These are phyloP conservation scores for Vitis cinerea DNA, from an alignment of 164 flowering plant genomes.

Conservation along the genomic window DNA sequence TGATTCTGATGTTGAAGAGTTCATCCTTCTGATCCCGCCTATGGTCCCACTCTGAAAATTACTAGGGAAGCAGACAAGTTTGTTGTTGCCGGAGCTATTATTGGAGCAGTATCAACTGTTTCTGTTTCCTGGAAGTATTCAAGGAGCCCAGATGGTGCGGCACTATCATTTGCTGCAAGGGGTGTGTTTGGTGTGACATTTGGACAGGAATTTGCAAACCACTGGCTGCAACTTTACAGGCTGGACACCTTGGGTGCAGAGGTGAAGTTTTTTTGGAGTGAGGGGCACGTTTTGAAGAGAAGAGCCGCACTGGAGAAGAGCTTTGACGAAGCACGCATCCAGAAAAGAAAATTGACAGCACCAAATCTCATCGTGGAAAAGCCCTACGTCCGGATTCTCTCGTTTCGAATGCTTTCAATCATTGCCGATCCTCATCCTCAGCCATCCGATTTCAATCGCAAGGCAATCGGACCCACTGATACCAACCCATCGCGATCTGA, in stretches of 20 bases:
- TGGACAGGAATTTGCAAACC: constrained; percentile 73
- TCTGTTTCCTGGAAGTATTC: constrained; percentile 86
- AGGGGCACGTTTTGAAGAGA: constrained; percentile 33
- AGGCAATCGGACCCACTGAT: no score
- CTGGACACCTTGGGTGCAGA: constrained; percentile 76
- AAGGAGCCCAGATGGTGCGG: constrained; percentile 90
- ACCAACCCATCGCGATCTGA: no score
- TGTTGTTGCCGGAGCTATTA: constrained; percentile 53
- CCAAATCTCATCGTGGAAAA: no score
- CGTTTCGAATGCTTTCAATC: no score
- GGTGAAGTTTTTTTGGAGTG: constrained; percentile 73
- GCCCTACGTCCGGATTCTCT: no score
- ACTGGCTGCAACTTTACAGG: constrained; percentile 69
- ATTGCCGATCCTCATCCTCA: no score
- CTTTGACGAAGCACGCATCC: no score
- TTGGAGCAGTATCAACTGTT: constrained; percentile 81
- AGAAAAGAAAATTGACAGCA: no score
- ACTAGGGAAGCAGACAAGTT: constrained; percentile 63
- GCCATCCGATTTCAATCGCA: no score
- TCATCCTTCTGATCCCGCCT: constrained; percentile 77
- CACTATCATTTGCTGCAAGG: constrained; percentile 58
- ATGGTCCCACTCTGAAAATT: constrained; percentile 74
- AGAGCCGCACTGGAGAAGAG: no score
- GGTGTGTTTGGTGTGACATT: constrained; percentile 80
- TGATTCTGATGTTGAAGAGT: constrained; percentile 65